These are phyloP conservation scores for Citrullus mucosospermus DNA, from an alignment of 306 rosid species.

Conservation along the genomic window DNA sequence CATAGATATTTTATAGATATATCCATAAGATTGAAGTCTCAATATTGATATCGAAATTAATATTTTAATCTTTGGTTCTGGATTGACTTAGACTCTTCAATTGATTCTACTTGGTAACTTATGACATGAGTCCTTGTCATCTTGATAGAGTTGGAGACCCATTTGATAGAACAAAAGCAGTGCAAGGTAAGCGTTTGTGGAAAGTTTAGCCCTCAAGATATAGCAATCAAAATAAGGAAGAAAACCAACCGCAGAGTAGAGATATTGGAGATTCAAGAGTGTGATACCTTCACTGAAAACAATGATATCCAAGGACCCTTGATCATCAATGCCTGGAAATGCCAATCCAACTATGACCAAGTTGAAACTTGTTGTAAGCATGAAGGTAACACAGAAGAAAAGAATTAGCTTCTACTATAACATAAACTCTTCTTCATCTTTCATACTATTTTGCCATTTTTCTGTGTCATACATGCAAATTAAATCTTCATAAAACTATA, in stretches of 20 bases:
- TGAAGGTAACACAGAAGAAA: neutral
- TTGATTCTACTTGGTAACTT: neutral
- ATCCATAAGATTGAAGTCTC: too few species aligned
- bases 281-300: conserved; percentile 1
- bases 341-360: conserved; percentile 4
- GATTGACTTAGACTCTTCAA: neutral
- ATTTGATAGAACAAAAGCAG: conserved; percentile 10
- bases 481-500: neutral
- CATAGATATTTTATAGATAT: too few species aligned
- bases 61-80: neutral
- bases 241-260: conserved; percentile 12
- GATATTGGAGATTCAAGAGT: conserved; percentile 9
- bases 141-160: conserved; percentile 5
- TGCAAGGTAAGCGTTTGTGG: conserved; percentile 9
- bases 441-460: neutral
- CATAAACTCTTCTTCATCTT: neutral
- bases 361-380: neutral
- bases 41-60: too few species aligned
- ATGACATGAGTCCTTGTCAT: neutral
- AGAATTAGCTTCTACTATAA: neutral
- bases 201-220: conserved; percentile 7
- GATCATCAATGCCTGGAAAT: conserved; percentile 7
- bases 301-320: conserved; percentile 1
- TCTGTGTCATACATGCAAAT: neutral
- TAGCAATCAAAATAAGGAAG: conserved; percentile 13